phyloP scores from a whole-genome alignment of 371 early-diverging fungal genomes.

The Batrachochytrium dendrobatidis region DNA sequence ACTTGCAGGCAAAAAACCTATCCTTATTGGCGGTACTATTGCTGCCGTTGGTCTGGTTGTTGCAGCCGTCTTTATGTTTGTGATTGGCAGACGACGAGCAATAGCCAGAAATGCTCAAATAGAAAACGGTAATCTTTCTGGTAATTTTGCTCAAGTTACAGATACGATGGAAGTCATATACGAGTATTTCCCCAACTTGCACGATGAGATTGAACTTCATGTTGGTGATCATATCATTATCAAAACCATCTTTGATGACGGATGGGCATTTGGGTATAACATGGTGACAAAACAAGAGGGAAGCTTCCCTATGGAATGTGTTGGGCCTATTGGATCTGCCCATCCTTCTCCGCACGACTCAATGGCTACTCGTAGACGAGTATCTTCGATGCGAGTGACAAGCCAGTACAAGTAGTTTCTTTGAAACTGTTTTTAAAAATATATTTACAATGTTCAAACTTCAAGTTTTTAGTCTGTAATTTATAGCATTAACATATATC shows the following conservation, averaged over 20 bases:
- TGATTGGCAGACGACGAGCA: neutral
- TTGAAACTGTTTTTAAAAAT: neutral
- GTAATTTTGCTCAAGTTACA: neutral
- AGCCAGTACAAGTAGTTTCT: neutral
- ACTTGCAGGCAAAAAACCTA: neutral
- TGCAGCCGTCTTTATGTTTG: neutral
- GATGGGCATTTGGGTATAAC: slow-evolving; percentile 17
- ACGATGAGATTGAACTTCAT: slow-evolving; percentile 14
- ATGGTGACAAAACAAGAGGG: slow-evolving; percentile 10
- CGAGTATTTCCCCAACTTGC: slow-evolving; percentile 16
- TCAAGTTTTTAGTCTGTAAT: neutral
- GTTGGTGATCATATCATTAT: slow-evolving; percentile 21
- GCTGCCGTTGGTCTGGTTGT: neutral
- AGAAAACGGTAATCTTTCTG: neutral
- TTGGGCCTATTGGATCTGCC: slow-evolving; percentile 2
- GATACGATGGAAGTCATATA: slow-evolving; percentile 18
- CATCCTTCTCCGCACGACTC: no score
- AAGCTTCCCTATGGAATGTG: slow-evolving; percentile 20
- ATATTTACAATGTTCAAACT: neutral
- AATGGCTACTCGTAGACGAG: no score
- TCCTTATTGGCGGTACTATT: neutral
- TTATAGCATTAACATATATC: neutral
- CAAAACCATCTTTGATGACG: slow-evolving; percentile 22
- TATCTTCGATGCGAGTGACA: neutral
- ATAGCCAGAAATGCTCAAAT: neutral